These are phyloP conservation scores for Casuarina glauca DNA, from an alignment of 306 rosid genomes.

Conservation along the genomic window DNA sequence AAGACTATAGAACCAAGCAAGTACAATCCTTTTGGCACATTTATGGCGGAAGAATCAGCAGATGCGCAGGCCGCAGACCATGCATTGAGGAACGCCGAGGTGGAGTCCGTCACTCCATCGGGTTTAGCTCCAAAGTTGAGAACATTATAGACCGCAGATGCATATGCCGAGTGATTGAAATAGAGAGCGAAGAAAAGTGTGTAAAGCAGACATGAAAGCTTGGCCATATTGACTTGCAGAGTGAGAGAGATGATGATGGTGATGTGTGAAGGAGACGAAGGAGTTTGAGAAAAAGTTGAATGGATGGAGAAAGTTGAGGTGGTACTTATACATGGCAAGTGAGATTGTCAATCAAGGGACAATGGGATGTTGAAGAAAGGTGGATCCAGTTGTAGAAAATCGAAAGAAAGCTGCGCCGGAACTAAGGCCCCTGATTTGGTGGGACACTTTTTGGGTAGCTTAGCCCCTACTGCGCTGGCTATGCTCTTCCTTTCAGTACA, in stretches of 20 bases:
- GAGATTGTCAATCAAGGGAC: neutral
- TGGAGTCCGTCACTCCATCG: slow-evolving; percentile 37
- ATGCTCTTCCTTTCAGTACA: neutral
- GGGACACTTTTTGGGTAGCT: neutral
- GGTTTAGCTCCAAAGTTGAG: slow-evolving; percentile 48
- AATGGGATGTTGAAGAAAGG: neutral
- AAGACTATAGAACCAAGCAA: slow-evolving; percentile 23
- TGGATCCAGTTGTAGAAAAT: too few relatives aligned
- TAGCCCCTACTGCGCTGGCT: neutral
- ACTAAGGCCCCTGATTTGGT: neutral
- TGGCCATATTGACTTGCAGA: slow-evolving; percentile 6
- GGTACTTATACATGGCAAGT: slow-evolving; percentile 28
- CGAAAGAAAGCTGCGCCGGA: neutral
- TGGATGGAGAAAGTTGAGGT: neutral
- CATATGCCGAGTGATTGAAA: neutral
- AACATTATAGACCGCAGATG: slow-evolving; percentile 34
- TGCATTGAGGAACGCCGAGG: slow-evolving; percentile 34
- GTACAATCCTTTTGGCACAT: slow-evolving; percentile 48
- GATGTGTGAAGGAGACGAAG: slow-evolving; percentile 27
- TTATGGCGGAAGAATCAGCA: neutral
- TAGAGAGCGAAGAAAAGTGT: neutral
- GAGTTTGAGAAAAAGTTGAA: slow-evolving; percentile 7
- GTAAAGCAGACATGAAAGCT: neutral
- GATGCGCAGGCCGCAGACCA: slow-evolving; percentile 51
- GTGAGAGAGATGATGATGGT: neutral